Evolutionary conservation across 129 eudicot genomes (phyloP), one percentile per base, ranked within the genome.

Genomic region (Helianthus tuberosus): DNA sequence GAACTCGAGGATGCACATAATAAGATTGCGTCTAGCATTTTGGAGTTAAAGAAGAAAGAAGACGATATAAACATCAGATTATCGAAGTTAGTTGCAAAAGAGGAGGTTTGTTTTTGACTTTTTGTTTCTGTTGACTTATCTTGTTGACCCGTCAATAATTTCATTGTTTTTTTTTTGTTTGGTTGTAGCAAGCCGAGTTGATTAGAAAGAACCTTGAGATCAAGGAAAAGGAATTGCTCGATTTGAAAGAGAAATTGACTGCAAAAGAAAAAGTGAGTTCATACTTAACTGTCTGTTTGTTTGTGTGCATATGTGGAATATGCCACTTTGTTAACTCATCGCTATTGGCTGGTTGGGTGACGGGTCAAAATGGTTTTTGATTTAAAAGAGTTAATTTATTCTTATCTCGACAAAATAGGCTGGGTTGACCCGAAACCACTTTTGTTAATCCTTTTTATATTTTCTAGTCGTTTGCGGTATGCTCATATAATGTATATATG

Each of bases 261-360:
- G 68, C 84, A 49, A 86, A 87, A 84, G 99, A 95, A 81, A 78
- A 66, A 71, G 99, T 95, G 80, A 87, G 97, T 86, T 66, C 32
- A 8, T 35, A 58, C 71, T 57, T 54, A 23, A 64, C 11, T 73
- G 9, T 46, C 32, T 27, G 32, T 27, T 29, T 64, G 48, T 36
- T 11, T 38, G 68, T 63, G 27, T 32, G 60, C 15, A 17, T 69
- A 11, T 36, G 57, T 20, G 25, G 27, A 52, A 52, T 52, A 15
- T 15, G 10, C 20, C 59, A n/a, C 59, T 15, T 15, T 6, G 59
- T n/a, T 23, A 52, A 52, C 59, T 52, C 6, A 52, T 52, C 25
- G 8, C 59, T 52, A n/a, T 52, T 5, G 7, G 69, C 49, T 51
- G 11, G 35, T 44, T 66, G 16, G 14, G 39, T 66, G 49, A 20